Evolutionary conservation across 768 basidiomycete species (phyloP).

Genomic region (Hysterangium stoloniferum): DNA sequence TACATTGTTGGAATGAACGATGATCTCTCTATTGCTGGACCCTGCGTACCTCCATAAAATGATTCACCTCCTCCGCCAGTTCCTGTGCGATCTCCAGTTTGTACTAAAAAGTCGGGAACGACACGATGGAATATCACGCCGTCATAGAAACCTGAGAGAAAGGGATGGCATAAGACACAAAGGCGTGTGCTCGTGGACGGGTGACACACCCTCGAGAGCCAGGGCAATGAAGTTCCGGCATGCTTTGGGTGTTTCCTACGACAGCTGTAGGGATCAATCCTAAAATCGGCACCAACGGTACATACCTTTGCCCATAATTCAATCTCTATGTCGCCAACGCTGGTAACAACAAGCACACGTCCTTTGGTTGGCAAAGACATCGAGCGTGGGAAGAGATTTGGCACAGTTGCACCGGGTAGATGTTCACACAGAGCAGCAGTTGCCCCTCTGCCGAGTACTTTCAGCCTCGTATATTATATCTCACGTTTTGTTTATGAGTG

Average conservation of each 20-base stretch:
- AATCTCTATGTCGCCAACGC: constrained; percentile 76
- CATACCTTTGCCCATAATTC: constrained; percentile 90
- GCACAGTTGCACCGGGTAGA: too few species aligned
- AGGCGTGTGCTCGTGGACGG: background rate
- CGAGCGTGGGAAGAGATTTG: too few species aligned
- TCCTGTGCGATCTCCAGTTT: constrained; percentile 90
- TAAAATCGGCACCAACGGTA: constrained; percentile 2
- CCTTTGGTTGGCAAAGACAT: constrained; percentile 87
- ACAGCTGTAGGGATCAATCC: background rate
- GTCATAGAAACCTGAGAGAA: constrained; percentile 88
- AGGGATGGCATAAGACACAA: background rate
- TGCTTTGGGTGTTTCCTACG: constrained; percentile 86
- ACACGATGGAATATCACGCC: constrained; percentile 93
- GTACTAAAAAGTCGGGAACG: constrained; percentile 86
- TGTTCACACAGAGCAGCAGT: too few species aligned
- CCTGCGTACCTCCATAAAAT: constrained; percentile 72
- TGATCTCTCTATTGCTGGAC: background rate
- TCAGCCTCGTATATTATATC: too few species aligned
- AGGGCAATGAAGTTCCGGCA: constrained; percentile 87
- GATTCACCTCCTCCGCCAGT: constrained; percentile 92
- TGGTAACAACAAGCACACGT: constrained; percentile 82
- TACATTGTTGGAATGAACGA: constrained; percentile 18
- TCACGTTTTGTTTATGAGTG: too few species aligned
- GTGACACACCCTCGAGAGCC: constrained; percentile 76
- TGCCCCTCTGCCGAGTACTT: too few species aligned